Conservation (phyloP, 2,329 filamentous ascomycete genomes). For the Fusarium sterilihyphosum region DNA sequence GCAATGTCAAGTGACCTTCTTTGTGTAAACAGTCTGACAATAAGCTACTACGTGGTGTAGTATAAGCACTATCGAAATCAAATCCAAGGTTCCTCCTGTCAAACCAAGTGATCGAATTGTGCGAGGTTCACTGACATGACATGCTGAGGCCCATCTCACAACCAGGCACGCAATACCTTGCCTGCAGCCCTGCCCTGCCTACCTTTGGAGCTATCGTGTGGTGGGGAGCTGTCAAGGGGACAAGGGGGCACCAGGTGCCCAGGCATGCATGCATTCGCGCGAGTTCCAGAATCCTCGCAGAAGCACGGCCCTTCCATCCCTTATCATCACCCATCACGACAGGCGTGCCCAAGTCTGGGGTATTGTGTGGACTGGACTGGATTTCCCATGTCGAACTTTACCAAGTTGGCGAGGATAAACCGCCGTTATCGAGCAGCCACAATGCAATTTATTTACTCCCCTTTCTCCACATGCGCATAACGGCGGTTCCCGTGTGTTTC, state of each 20-base stretch:
- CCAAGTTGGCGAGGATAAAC: constrained; percentile 31
- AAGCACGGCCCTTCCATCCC: constrained; percentile 15
- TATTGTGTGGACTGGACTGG: constrained; percentile 16
- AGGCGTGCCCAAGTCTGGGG: not conserved
- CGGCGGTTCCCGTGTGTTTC: constrained; percentile 30
- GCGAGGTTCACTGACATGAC: not conserved
- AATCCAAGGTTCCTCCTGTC: not conserved
- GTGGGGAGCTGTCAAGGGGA: constrained; percentile 26
- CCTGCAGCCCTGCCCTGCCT: constrained; percentile 1
- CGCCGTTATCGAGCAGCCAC: constrained; percentile 26
- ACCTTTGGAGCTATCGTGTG: constrained; percentile 21
- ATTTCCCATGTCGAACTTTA: constrained; percentile 7
- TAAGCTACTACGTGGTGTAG: not conserved
- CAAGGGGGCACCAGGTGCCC: not conserved
- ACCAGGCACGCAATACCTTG: constrained; percentile 21
- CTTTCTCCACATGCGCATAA: constrained; percentile 19
- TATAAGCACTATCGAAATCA: not conserved
- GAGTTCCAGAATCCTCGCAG: constrained; percentile 42
- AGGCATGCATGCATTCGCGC: constrained; percentile 1
- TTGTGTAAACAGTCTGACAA: not conserved
- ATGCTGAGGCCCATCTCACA: not conserved
- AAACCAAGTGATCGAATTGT: not conserved
- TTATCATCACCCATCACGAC: not conserved
- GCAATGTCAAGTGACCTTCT: not conserved
- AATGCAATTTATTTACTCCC: not conserved